These are phyloP conservation scores for Cordyceps cicadae DNA, from an alignment of 2,329 filamentous ascomycete species.

Conservation along the genomic window DNA sequence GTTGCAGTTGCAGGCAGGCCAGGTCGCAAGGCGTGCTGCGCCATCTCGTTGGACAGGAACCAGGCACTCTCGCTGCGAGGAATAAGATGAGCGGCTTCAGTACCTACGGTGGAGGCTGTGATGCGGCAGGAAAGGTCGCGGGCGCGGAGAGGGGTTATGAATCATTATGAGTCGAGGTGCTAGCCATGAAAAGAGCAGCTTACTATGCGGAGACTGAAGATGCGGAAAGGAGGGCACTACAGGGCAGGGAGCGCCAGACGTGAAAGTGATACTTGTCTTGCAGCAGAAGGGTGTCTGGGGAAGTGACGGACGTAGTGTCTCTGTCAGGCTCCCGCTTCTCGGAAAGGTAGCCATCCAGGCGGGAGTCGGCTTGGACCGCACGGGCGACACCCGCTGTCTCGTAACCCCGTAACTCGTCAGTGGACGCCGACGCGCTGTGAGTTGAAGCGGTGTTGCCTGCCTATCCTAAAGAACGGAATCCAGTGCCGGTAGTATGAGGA, in stretches of 20 bases:
- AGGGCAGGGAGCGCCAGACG: background rate
- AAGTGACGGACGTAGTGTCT: background rate
- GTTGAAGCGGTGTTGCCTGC: background rate
- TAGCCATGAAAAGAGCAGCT: background rate
- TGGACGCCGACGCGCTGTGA: background rate
- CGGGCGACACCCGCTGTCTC: background rate
- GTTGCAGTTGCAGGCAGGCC: background rate
- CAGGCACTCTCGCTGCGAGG: background rate
- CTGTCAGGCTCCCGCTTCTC: background rate
- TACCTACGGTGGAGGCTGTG: background rate
- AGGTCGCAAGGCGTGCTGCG: background rate
- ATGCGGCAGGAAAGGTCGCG: background rate
- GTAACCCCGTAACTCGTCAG: no score
- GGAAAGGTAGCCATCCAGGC: background rate
- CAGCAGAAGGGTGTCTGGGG: background rate
- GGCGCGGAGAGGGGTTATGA: background rate
- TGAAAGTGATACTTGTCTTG: background rate
- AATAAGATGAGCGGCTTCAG: background rate
- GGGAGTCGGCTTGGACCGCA: background rate
- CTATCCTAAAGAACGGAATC: background rate
- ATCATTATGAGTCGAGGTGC: background rate
- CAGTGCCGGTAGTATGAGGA: background rate
- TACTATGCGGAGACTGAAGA: background rate
- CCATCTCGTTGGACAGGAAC: background rate
- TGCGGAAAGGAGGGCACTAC: background rate